Conservation (phyloP, 352 stramenopile genomes). For the Phytophthora brassicae region DNA sequence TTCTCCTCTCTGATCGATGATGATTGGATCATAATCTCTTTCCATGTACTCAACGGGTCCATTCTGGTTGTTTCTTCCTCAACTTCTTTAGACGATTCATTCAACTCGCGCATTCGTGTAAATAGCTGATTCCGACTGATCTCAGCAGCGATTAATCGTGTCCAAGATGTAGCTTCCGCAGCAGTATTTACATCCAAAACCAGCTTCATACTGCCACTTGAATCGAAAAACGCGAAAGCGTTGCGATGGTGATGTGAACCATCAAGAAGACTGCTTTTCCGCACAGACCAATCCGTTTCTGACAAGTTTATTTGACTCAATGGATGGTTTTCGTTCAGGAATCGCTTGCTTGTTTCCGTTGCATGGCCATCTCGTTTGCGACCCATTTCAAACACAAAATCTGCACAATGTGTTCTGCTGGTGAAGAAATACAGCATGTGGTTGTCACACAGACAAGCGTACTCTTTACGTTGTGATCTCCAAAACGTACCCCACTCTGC, state of each 20-base stretch:
- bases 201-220: constrained; percentile 38
- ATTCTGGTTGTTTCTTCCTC: background rate
- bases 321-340: constrained; percentile 49
- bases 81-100: background rate
- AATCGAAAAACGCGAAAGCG: constrained; percentile 74
- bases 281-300: constrained; percentile 48
- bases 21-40: constrained; percentile 12
- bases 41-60: constrained; percentile 13
- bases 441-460: constrained; percentile 66
- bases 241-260: constrained; percentile 34
- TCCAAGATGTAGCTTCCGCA: constrained; percentile 45
- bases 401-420: constrained; percentile 41
- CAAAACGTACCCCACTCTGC: constrained; percentile 68
- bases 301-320: constrained; percentile 48
- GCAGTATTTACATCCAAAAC: constrained; percentile 54
- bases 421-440: constrained; percentile 59
- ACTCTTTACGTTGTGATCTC: constrained; percentile 59
- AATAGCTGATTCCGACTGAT: constrained; percentile 38
- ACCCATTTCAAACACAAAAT: constrained; percentile 61
- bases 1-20: constrained; percentile 10
- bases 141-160: constrained; percentile 44
- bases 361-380: constrained; percentile 23
- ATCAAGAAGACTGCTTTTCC: constrained; percentile 33
- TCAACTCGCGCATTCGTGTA: constrained; percentile 25
- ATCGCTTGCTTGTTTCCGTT: constrained; percentile 38